Evolutionary conservation across 2,329 filamentous ascomycete genomes (phyloP), one percentile per base, ranked within the genome.

Genomic region (Aspergillus carbonarius): DNA sequence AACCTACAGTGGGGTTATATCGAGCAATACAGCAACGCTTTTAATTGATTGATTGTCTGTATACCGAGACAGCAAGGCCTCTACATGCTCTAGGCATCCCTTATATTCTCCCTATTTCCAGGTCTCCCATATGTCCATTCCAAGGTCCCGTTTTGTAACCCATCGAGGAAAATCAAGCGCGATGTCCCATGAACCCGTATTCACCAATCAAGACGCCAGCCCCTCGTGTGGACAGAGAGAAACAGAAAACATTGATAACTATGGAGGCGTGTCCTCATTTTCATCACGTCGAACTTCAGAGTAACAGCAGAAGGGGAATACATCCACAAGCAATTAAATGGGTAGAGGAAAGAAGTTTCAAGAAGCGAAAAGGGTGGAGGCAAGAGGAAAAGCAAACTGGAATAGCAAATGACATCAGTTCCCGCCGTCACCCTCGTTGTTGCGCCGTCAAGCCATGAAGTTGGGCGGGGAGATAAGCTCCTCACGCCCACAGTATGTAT

Each of bases 401-500:
- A 53, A 65, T 67, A 61, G 53, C 49, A 66, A 65, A 64, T 54
- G 51, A 54, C 25, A 18, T 60, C 54, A 61, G 60, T 65, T 61
- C 51, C 65, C 57, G 57, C 64, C 62, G 46, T 66, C 50, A 61
- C 59, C 63, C 66, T 62, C 66, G 57, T 65, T 67, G 63, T 69
- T 69, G 68, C 72, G 72, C 72, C 72, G 60, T 68, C 60, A 67
- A 70, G 68, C 69, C 71, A 70, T 69, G 64, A 67, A 58, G 62
- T 61, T 63, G 51, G 67, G 63, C 63, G 48, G 44, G 49, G 67
- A 63, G 66, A 54, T 56, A 51, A 62, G 55, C 65, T 70, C 71
- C 67, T 63, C 66, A 65, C 61, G 62, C 65, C 62, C 68, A 42
- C 68, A 67, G 64, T 74, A 74, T 75, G 73, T 74, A 76, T 73